Percentiles rank a stretch among this genome's conserved stretches.
Evolutionary conservation across 306 rosid genomes (phyloP).

Genomic region (Sindora glabra): DNA sequence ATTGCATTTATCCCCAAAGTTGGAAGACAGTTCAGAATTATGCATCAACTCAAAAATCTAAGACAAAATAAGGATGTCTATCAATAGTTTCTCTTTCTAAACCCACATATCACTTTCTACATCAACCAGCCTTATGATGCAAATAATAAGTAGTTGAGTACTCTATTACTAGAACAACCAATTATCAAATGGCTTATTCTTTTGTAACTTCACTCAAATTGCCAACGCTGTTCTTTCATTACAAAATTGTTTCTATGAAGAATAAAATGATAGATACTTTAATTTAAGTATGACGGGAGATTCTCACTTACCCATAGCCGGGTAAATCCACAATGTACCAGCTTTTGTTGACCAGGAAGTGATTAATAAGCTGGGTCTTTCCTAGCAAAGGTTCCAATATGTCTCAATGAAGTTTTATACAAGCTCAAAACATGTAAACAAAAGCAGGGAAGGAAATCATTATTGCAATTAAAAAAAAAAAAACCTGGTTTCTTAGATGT

Average conservation of each 20-base stretch:
- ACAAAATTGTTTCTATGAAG: no score
- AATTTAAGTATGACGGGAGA: not conserved
- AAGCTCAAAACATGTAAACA: not conserved
- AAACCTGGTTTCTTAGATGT: constrained; percentile 93
- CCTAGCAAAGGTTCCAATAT: constrained; percentile 35
- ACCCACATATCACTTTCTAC: not conserved
- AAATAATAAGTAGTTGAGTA: no score
- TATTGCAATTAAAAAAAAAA: not conserved
- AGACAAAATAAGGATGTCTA: not conserved
- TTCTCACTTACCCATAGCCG: constrained; percentile 68
- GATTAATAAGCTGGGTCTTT: constrained; percentile 91
- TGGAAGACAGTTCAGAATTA: not conserved
- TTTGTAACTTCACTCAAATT: no score
- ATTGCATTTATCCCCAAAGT: not conserved
- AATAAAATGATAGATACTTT: not conserved
- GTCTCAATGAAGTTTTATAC: not conserved
- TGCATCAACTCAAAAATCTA: not conserved
- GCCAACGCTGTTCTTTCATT: no score
- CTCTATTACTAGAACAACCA: no score
- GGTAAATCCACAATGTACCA: constrained; percentile 97
- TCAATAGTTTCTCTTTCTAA: not conserved
- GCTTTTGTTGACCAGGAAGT: constrained; percentile 81
- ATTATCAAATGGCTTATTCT: no score
- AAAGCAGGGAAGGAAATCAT: not conserved
- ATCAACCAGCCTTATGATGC: not conserved